Evolutionary conservation across 805 yeast species (phyloP), one percentile per base, ranked within the genome.

Genomic region (Metschnikowia shivogae): DNA sequence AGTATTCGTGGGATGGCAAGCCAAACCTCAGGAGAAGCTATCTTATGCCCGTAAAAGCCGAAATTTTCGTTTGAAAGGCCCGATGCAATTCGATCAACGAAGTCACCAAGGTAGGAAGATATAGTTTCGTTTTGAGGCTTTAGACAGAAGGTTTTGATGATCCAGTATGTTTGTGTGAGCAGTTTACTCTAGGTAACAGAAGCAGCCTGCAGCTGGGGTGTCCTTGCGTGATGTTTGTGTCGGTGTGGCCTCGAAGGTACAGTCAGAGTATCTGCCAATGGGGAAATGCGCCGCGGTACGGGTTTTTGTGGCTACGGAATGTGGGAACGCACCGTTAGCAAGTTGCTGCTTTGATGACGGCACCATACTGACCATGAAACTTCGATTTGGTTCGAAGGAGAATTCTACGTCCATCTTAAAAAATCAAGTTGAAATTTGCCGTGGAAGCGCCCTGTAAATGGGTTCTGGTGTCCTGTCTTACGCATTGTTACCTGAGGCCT

Each of bases 161-260:
- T 20, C 26, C 27, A 30, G 40, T 12, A 22, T n/a, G 20, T 17
- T 26, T 32, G 29, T 26, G 19, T 22, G 33, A 37, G 40, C 30
- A 20, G 26, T 19, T 28, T 29, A 28, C 40, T 29, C 40, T 28
- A 19, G 12, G 12, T 37, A 30, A 29, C 40, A 13, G 40, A 37
- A 14, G 13, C 29, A 26, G 30, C 40, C 40, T 29, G 34, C 40
- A 37, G 9, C 40, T 28, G 34, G 20, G 20, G 17, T 29, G 8
- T 29, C n/a, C 13, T 37, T 37, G 40, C 40, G 40, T 37, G 40
- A 30, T 37, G 34, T 19, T 26, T 27, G 32, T 37, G 30, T 29
- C 28, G 30, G 34, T 24, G 20, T 30, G 40, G n/a, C 19, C n/a
- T 37, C 8, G 5, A 9, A 33, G 11, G 40, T 29, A 37, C 40